Evolutionary conservation across 1,284 basidiomycete species (phyloP), one percentile per base, ranked within the genome.

Genomic region (Ganoderma resinaceum): DNA sequence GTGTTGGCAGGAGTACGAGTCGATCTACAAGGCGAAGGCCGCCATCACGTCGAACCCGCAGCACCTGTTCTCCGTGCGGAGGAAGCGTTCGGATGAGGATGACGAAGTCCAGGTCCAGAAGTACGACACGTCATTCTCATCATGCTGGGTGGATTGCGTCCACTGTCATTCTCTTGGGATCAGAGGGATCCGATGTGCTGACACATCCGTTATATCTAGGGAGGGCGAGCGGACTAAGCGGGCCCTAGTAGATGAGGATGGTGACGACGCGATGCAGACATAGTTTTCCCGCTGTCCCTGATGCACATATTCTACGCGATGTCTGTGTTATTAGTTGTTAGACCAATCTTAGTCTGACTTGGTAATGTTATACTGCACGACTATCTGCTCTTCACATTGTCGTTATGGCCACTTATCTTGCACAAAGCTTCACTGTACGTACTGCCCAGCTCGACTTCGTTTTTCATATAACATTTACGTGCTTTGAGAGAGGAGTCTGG

Each of bases 21-120:
- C 94, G 5, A 96, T 97, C 74, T 95, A 94, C 78, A 90, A 87
- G 75, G 93, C 93, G 18, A 88, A 83, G 67, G 81, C 86, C n/a
- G 90, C 91, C 1, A 84, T 92, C 31, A 87, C 87, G 7, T 79
- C 83, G 11, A 90, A 87, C 74, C 89, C 90, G 35, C 74, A 76
- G 46, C 81, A 82, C 62, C 80, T 84, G 62, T 79, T 80, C 14
- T 82, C 84, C 18, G 78, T 85, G 33, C 84, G 91, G 66, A 85
- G 92, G 75, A 93, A 94, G 78, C 84, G 91, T 55, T 84, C 82
- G 42, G 87, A 89, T 20, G 82, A 83, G 31, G 90, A 91, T 23
- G 89, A 90, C 18, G 90, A 92, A 26, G 91, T 90, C 14, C 86
- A 89, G 40, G 83, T 85, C 61, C 81, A 79, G 66, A 82, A 86